These are phyloP conservation scores for Vigna nakashimae DNA, from an alignment of 306 rosid genomes.

Conservation along the genomic window DNA sequence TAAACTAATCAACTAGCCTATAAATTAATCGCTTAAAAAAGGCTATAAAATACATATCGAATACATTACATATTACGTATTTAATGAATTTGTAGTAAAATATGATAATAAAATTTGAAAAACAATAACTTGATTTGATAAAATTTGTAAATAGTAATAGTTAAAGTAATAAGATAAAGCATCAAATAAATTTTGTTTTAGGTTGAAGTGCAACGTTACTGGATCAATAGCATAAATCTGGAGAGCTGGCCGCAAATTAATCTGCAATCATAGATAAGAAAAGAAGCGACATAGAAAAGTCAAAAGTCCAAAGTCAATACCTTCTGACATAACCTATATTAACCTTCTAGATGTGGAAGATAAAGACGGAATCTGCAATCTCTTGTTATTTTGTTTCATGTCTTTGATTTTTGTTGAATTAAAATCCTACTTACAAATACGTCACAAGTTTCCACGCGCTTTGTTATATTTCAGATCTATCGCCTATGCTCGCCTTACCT, in stretches of 20 bases:
- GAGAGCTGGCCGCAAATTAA: background rate
- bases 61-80: no score
- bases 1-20: background rate
- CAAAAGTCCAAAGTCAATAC: constrained; percentile 28
- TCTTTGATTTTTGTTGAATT: background rate
- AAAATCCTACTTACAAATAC: background rate
- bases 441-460: constrained; percentile 18
- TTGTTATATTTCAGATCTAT: background rate
- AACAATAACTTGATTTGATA: no score
- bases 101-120: no score
- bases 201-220: background rate
- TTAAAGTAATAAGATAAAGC: no score
- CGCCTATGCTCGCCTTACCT: background rate
- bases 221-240: background rate
- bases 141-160: no score
- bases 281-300: background rate
- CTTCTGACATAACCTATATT: background rate
- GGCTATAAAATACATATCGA: no score
- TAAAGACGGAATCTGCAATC: background rate
- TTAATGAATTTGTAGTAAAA: no score
- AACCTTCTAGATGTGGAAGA: constrained; percentile 7
- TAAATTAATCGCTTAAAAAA: background rate
- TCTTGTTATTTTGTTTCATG: background rate
- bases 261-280: background rate
- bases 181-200: no score